phyloP scores from a whole-genome alignment of 2,329 filamentous ascomycete species.

The Sporothrix phasma region DNA sequence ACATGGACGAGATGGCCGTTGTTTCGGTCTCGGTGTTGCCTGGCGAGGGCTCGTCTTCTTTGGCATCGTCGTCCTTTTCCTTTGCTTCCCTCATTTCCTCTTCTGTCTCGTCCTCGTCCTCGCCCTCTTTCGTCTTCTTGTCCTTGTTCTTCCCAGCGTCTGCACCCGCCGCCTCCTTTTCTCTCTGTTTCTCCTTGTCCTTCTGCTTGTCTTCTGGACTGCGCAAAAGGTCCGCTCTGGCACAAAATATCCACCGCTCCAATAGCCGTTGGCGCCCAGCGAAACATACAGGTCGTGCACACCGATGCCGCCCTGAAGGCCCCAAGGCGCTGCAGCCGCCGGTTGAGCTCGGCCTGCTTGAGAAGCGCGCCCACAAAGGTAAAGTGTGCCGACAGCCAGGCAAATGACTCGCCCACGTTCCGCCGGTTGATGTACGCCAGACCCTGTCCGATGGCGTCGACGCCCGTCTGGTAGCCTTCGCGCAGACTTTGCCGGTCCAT shows the following conservation, averaged over 20 bases:
- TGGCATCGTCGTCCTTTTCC: not conserved
- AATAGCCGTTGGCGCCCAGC: conserved; percentile 60
- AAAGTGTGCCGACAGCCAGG: conserved; percentile 72
- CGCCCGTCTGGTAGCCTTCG: conserved; percentile 39
- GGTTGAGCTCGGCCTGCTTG: conserved; percentile 60
- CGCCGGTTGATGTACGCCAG: conserved; percentile 48
- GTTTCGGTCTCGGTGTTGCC: not conserved
- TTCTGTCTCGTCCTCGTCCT: not conserved
- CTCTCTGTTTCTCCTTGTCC: not conserved
- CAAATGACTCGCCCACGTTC: conserved; percentile 57
- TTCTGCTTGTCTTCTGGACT: conserved; percentile 27
- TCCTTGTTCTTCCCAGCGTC: not conserved
- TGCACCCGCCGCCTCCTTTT: not conserved
- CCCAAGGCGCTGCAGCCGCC: conserved; percentile 54
- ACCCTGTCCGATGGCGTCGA: conserved; percentile 42
- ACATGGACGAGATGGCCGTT: conserved; percentile 25
- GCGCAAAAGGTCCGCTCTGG: conserved; percentile 73
- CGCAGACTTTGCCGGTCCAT: conserved; percentile 39
- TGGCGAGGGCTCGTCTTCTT: not conserved
- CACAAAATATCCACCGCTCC: conserved; percentile 49
- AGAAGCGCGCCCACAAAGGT: conserved; percentile 76
- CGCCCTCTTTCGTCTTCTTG: not conserved
- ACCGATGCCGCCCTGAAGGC: conserved; percentile 53
- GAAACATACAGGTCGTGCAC: conserved; percentile 68
- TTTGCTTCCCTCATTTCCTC: not conserved